These are phyloP conservation scores for Albifimbria verrucaria DNA, from an alignment of 2,329 filamentous ascomycete genomes.

Conservation along the genomic window DNA sequence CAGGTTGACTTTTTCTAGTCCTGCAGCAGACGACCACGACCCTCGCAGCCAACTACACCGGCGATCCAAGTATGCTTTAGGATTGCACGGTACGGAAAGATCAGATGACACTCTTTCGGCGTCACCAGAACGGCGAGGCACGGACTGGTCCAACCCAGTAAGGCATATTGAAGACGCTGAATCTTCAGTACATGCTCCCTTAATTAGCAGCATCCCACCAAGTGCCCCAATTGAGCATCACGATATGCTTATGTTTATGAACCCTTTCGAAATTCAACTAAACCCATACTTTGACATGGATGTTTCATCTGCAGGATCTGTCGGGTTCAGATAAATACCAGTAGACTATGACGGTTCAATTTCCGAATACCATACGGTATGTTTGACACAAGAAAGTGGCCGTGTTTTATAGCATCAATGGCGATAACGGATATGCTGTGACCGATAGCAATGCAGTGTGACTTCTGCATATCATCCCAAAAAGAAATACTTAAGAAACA, in stretches of 20 bases:
- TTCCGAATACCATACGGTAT: too few relatives aligned
- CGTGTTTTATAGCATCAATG: too few relatives aligned
- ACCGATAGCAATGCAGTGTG: too few relatives aligned
- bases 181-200: not conserved
- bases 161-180: not conserved
- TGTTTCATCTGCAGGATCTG: not conserved
- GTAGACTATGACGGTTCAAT: not conserved
- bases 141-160: not conserved
- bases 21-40: not conserved
- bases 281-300: slow-evolving; percentile 1
- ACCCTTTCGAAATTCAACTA: slow-evolving; percentile 3
- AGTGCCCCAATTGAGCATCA: not conserved
- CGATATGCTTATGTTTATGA: slow-evolving; percentile 1
- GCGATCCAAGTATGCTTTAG: slow-evolving; percentile 15
- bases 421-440: too few relatives aligned
- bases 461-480: too few relatives aligned
- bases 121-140: not conserved
- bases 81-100: slow-evolving; percentile 12
- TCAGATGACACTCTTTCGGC: not conserved
- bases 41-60: slow-evolving; percentile 10
- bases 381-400: too few relatives aligned
- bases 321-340: not conserved
- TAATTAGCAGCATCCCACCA: not conserved
- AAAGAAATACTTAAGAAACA: too few relatives aligned
- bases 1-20: too few relatives aligned